A percentile compares a stretch with the other conserved stretches of the same genome.
These are phyloP conservation scores for Blastobotrys buckinghamii DNA, from an alignment of 1,139 yeast genomes.

Conservation along the genomic window DNA sequence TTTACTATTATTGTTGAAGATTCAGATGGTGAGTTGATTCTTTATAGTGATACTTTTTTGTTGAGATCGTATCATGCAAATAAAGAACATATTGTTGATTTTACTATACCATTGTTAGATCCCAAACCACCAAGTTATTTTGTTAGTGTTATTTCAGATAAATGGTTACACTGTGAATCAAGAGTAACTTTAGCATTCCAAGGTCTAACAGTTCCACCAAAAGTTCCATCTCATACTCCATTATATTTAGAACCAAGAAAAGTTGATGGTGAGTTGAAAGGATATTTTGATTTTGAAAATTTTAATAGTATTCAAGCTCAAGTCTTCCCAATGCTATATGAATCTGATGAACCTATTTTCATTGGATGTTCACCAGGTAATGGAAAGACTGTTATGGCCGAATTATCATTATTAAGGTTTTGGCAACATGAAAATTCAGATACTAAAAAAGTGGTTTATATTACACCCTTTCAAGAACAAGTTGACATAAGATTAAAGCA, in stretches of 20 bases:
- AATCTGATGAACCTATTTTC: conserved; percentile 53
- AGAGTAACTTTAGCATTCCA: conserved; percentile 57
- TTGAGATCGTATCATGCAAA: conserved; percentile 46
- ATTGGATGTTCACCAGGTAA: conserved; percentile 71
- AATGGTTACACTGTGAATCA: conserved; percentile 75
- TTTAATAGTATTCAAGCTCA: conserved; percentile 77
- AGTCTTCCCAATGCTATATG: conserved; percentile 53
- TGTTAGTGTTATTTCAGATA: conserved; percentile 66
- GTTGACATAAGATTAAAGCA: conserved; percentile 41
- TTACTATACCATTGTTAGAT: conserved; percentile 60
- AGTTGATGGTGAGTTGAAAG: conserved; percentile 41
- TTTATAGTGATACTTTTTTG: conserved; percentile 51
- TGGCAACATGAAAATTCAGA: conserved; percentile 57
- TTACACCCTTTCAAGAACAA: conserved; percentile 54
- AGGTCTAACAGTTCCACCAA: conserved; percentile 56
- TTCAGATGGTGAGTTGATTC: conserved; percentile 70
- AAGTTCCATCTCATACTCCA: conserved; percentile 58
- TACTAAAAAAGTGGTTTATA: conserved; percentile 45
- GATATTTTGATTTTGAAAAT: conserved; percentile 36
- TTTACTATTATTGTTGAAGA: conserved; percentile 76
- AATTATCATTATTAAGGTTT: conserved; percentile 62
- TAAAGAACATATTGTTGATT: conserved; percentile 54
- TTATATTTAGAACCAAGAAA: conserved; percentile 46
- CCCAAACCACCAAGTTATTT: conserved; percentile 74
- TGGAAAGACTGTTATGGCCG: conserved; percentile 70